phyloP scores from a whole-genome alignment of 1,284 basidiomycete genomes.

The Apiotrichum laibachii region DNA sequence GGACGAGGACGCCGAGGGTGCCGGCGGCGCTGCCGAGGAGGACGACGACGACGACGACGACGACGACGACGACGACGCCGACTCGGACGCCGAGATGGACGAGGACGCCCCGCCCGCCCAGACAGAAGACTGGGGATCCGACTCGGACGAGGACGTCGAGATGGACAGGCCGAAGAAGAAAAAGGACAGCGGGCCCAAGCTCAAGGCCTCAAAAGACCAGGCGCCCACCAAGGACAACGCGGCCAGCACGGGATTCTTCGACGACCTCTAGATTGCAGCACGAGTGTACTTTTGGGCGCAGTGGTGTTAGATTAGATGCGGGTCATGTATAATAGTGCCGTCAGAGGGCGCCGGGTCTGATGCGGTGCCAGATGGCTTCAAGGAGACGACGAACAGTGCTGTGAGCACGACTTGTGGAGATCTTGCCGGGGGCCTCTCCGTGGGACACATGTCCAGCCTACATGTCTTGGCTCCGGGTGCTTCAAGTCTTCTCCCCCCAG shows the following conservation, averaged over 20 bases:
- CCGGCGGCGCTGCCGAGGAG: conserved; percentile 46
- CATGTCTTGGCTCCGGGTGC: too few species aligned
- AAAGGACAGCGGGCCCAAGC: conserved; percentile 46
- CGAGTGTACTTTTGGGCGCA: not conserved
- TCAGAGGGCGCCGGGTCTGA: not conserved
- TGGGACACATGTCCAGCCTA: too few species aligned
- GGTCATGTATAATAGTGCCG: not conserved
- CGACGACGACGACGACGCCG: conserved; percentile 45
- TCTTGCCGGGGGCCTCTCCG: too few species aligned
- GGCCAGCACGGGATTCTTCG: conserved; percentile 65
- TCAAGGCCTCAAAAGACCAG: conserved; percentile 18
- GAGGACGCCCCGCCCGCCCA: conserved; percentile 16
- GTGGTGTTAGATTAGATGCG: not conserved
- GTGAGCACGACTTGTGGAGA: too few species aligned
- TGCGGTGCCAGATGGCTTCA: too few species aligned
- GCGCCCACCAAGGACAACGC: conserved; percentile 27
- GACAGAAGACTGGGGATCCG: conserved; percentile 15
- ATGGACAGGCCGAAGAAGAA: conserved; percentile 30
- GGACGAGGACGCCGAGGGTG: conserved; percentile 22
- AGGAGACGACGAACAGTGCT: too few species aligned
- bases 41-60: conserved; percentile 56
- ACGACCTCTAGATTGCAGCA: conserved; percentile 55
- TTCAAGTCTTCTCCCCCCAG: too few species aligned
- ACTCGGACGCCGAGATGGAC: conserved; percentile 23
- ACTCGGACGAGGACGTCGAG: conserved; percentile 14